Conservation (phyloP, 192 early-diverging fungal species). For the Piromyces sp. region DNA sequence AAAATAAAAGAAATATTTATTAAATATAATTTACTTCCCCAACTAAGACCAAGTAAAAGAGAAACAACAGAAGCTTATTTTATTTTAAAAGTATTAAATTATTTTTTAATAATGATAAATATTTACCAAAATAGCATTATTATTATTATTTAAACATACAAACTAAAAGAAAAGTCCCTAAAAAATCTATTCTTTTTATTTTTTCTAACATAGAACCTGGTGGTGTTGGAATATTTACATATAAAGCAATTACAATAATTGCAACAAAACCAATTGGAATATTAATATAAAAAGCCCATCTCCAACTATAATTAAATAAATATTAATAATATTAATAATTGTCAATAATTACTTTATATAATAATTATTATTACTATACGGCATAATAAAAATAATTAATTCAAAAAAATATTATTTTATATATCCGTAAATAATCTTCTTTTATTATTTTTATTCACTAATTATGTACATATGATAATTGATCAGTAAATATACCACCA, state of each 20-base stretch:
- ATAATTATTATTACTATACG: too few species aligned
- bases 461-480: conserved; percentile 23
- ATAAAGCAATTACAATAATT: conserved; percentile 17
- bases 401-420: too few species aligned
- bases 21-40: not conserved
- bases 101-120: too few species aligned
- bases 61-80: not conserved
- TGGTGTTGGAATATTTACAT: conserved; percentile 13
- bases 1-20: too few species aligned
- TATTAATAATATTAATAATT: too few species aligned
- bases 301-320: conserved; percentile 1
- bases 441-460: too few species aligned
- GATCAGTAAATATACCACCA: conserved; percentile 40
- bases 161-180: not conserved
- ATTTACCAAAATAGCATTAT: too few species aligned
- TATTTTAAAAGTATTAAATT: not conserved
- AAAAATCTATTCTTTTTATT: not conserved
- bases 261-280: conserved; percentile 27
- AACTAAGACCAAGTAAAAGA: not conserved
- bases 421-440: too few species aligned
- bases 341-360: too few species aligned
- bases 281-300: conserved; percentile 42
- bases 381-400: too few species aligned
- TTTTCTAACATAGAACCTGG: not conserved
- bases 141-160: not conserved